phyloP scores from a whole-genome alignment of 495 filamentous ascomycete species.

The Neurospora tetraspora region DNA sequence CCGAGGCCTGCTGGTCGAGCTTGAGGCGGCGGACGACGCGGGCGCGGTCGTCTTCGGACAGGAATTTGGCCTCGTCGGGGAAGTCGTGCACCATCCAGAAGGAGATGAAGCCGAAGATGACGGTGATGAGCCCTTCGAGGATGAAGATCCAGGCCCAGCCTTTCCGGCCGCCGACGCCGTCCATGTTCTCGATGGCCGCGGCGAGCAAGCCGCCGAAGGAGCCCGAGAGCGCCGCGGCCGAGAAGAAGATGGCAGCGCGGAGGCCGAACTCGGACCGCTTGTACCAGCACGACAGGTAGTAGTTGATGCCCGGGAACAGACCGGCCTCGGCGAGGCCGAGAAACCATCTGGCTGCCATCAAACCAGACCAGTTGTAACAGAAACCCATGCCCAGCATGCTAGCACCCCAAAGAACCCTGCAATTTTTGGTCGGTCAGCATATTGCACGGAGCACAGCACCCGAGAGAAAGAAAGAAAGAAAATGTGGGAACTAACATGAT shows the following conservation, averaged over 20 bases:
- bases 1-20: slow-evolving; percentile 65
- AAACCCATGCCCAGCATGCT: slow-evolving; percentile 81
- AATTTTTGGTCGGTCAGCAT: slow-evolving; percentile 7
- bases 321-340: slow-evolving; percentile 79
- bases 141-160: slow-evolving; percentile 88
- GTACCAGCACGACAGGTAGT: slow-evolving; percentile 84
- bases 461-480: neutral
- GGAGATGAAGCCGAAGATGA: slow-evolving; percentile 61
- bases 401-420: slow-evolving; percentile 54
- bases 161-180: slow-evolving; percentile 51
- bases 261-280: slow-evolving; percentile 69
- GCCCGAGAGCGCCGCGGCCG: slow-evolving; percentile 72
- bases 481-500: slow-evolving; percentile 49
- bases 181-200: slow-evolving; percentile 66
- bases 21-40: slow-evolving; percentile 67
- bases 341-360: slow-evolving; percentile 79
- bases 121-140: slow-evolving; percentile 65
- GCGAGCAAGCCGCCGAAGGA: slow-evolving; percentile 81
- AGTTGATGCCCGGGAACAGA: slow-evolving; percentile 78
- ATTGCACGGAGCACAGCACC: neutral
- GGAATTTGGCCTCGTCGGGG: slow-evolving; percentile 70
- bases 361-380: slow-evolving; percentile 62
- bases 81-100: slow-evolving; percentile 90
- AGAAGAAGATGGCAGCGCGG: slow-evolving; percentile 76
- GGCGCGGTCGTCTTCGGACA: slow-evolving; percentile 59